phyloP scores from a whole-genome alignment of 805 yeast genomes.

The Saturnispora galanensis region DNA sequence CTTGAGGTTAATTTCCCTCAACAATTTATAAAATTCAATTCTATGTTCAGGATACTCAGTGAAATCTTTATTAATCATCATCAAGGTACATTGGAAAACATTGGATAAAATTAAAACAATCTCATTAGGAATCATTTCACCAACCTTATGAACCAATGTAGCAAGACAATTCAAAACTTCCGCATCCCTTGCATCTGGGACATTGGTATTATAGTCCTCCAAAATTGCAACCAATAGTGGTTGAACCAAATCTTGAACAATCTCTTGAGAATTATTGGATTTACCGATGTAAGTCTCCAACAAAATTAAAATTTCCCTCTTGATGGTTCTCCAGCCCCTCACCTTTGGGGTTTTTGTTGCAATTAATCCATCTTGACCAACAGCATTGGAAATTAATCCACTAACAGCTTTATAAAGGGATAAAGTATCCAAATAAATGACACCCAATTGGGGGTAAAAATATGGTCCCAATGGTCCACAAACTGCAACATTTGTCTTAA shows the following conservation, averaged over 20 bases:
- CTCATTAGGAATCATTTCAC: slow-evolving; percentile 80
- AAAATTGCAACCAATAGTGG: slow-evolving; percentile 78
- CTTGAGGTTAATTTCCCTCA: slow-evolving; percentile 77
- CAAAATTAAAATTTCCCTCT: slow-evolving; percentile 84
- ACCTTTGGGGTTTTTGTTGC: slow-evolving; percentile 95
- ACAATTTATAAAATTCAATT: slow-evolving; percentile 85
- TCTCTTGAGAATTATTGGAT: slow-evolving; percentile 78
- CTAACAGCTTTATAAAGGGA: slow-evolving; percentile 84
- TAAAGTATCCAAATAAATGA: slow-evolving; percentile 82
- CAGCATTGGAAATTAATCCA: slow-evolving; percentile 70
- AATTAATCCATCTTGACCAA: slow-evolving; percentile 69
- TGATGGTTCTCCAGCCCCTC: slow-evolving; percentile 90
- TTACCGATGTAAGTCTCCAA: slow-evolving; percentile 81
- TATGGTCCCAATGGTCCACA: slow-evolving; percentile 92
- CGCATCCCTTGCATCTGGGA: slow-evolving; percentile 96
- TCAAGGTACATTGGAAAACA: slow-evolving; percentile 89
- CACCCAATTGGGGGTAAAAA: slow-evolving; percentile 78
- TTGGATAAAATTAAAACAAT: slow-evolving; percentile 79
- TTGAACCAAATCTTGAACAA: slow-evolving; percentile 72
- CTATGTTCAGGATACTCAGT: slow-evolving; percentile 97
- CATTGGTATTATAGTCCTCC: slow-evolving; percentile 80
- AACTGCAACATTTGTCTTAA: slow-evolving; percentile 91
- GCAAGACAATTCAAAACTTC: slow-evolving; percentile 94
- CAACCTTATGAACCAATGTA: slow-evolving; percentile 79
- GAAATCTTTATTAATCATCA: slow-evolving; percentile 92